Evolutionary conservation across 306 rosid species (phyloP), one percentile per base, ranked within the genome.

Genomic region (Dalbergia oliveri): DNA sequence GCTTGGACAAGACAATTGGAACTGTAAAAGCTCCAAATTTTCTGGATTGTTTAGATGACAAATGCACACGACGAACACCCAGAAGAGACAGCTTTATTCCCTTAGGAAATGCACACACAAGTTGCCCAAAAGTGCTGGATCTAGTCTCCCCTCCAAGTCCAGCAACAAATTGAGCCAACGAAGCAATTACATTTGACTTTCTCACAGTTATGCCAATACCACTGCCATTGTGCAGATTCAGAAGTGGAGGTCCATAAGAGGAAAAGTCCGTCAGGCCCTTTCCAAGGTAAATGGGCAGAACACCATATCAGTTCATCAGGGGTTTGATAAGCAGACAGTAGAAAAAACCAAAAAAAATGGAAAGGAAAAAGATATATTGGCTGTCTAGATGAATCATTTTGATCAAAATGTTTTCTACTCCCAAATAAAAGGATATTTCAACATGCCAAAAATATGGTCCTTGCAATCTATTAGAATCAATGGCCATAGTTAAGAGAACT

Each of bases 181-280:
- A 91, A 86, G 93, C 98, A 72, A 83, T 79, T 41, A 90, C 37
- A 59, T 90, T 90, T 71, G 97, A 86, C 84, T 89, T 88, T 88
- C 93, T 90, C 78, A 91, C 88, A 73, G 83, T 84, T 71, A 96
- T 66, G 83, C 98, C 97, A 66, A 96, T 19, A 50, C 88, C 97
- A 64, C 94, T 78, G 65, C 98, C 97, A 33, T 65, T 86, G 4
- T 77, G 92, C 86, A 84, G 79, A 84, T 78, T 88, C 81, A 95
- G 83, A 82, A 95, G 88, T 34, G 97, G 92, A 15, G 99, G 98
- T 77, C 97, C 98, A 50, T 79, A 83, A 13, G 89, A 90, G 74
- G 94, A 89, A 60, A 81, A 53, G 56, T 87, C 92, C 3, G 97
- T 88, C 33, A 91, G 89, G 79, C 99, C 94, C 78, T 90, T 87